phyloP scores from a whole-genome alignment of 2,329 filamentous ascomycete genomes.

The Pseudogymnoascus sp. region DNA sequence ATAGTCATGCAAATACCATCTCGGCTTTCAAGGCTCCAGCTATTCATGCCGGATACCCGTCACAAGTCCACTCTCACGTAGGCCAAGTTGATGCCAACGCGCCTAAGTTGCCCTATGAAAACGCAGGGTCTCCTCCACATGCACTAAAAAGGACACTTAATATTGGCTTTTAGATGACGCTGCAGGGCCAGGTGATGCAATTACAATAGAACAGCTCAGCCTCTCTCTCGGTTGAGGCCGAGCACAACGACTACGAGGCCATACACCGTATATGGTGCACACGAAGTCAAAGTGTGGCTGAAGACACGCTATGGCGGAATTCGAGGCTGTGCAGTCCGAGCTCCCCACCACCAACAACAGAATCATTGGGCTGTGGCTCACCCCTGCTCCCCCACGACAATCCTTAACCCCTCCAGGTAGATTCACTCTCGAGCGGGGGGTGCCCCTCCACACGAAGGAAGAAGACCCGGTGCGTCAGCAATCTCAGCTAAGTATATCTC shows the following conservation, averaged over 20 bases:
- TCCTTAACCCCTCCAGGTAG: conserved; percentile 8
- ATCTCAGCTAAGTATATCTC: conserved; percentile 9
- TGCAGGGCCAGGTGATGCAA: background rate
- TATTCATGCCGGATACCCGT: background rate
- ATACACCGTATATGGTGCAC: background rate
- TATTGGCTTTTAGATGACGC: background rate
- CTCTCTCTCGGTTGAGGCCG: background rate
- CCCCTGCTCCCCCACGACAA: background rate
- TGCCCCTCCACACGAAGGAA: background rate
- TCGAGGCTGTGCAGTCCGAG: conserved; percentile 7
- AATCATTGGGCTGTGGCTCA: conserved; percentile 10
- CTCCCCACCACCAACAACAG: background rate
- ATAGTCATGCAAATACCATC: background rate
- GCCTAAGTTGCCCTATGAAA: background rate
- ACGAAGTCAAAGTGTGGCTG: conserved; percentile 5
- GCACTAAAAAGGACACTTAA: background rate
- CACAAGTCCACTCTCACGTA: conserved; percentile 4
- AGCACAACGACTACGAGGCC: background rate
- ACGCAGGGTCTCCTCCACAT: background rate
- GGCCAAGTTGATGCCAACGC: background rate
- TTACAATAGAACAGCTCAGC: conserved; percentile 6
- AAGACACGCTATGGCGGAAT: background rate
- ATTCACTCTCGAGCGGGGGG: background rate
- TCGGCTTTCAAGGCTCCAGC: background rate
- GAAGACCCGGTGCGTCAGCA: conserved; percentile 6